Evolutionary conservation across 192 early-diverging fungal species (phyloP).

Genomic region (Podila minutissima): DNA sequence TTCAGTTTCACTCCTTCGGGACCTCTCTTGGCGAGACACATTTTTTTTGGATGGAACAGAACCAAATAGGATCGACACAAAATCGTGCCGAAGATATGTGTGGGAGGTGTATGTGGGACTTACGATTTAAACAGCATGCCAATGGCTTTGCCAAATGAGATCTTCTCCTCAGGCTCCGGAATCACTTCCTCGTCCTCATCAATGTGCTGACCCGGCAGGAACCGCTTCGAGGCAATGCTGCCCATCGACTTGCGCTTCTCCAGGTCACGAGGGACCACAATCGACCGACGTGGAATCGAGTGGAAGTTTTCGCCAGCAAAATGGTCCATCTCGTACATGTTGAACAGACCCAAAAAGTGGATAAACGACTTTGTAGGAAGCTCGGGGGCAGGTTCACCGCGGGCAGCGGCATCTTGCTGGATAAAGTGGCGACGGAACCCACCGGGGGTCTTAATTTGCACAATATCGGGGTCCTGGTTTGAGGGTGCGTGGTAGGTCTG

Average conservation of each 20-base stretch:
- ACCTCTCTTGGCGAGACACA: neutral
- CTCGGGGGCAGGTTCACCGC: constrained; percentile 66
- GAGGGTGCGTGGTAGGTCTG: constrained; percentile 26
- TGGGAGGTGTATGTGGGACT: neutral
- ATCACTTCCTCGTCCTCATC: constrained; percentile 32
- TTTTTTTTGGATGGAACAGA: too few species aligned
- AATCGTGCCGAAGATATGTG: neutral
- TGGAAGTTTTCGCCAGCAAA: constrained; percentile 61
- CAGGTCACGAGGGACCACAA: constrained; percentile 30
- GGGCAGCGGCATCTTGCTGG: constrained; percentile 64
- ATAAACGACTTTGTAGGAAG: constrained; percentile 43
- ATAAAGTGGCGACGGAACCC: constrained; percentile 87
- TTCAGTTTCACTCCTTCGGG: neutral
- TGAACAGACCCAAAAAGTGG: constrained; percentile 33
- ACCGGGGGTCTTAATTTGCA: constrained; percentile 76
- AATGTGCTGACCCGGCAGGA: constrained; percentile 17
- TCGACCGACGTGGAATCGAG: constrained; percentile 16
- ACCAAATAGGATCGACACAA: too few species aligned
- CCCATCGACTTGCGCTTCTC: constrained; percentile 25
- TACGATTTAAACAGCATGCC: constrained; percentile 67
- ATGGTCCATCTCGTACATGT: constrained; percentile 55
- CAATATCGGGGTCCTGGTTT: constrained; percentile 33
- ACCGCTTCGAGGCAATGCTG: neutral
- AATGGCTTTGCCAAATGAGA: constrained; percentile 50
- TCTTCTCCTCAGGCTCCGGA: constrained; percentile 36